Percentiles rank a stretch among this genome's conserved stretches.
These are phyloP conservation scores for Eleusine coracana DNA, from an alignment of 176 grass and related monocot species.

Conservation along the genomic window DNA sequence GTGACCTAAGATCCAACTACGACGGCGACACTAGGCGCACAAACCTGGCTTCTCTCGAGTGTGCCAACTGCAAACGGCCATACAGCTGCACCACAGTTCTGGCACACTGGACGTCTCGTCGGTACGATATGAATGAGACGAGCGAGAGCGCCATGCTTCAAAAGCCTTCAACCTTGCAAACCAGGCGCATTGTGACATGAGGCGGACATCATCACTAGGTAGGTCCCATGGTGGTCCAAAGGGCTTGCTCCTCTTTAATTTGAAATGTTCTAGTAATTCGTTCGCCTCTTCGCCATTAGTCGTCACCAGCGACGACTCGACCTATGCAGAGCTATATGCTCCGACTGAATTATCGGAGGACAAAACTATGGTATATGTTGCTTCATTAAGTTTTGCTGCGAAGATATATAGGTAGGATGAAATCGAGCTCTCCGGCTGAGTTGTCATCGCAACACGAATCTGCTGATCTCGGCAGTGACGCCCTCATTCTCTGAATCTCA, in stretches of 20 bases:
- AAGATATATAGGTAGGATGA: no score
- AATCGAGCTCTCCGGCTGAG: neutral
- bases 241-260: neutral
- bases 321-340: no score
- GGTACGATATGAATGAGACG: neutral
- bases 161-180: neutral
- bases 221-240: neutral
- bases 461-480: neutral
- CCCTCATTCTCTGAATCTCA: neutral
- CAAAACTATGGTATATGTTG: no score
- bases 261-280: neutral
- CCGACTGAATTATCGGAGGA: no score
- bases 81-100: neutral
- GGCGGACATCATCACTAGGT: neutral
- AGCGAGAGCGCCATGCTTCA: neutral
- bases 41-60: neutral
- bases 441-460: neutral
- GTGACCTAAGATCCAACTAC: neutral
- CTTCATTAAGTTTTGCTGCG: neutral
- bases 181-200: neutral
- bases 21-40: neutral
- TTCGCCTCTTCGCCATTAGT: neutral
- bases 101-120: neutral
- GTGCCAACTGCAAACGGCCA: neutral
- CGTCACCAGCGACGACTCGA: neutral